phyloP scores from a whole-genome alignment of 345 rosid genomes.

The Melaleuca alternifolia region DNA sequence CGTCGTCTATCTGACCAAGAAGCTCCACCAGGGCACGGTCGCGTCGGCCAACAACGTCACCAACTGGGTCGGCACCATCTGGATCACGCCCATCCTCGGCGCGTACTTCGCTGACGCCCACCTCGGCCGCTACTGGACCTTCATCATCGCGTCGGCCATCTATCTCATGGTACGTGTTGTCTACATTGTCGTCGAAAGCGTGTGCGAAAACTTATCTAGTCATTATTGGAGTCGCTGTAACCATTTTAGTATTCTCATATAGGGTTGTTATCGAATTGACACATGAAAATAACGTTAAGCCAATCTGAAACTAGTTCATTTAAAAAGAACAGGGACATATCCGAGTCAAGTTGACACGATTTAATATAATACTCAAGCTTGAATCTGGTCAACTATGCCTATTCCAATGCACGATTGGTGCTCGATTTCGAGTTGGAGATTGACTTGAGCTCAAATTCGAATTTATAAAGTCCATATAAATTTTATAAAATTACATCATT shows the following conservation, averaged over 20 bases:
- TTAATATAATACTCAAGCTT: neutral
- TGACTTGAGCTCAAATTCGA: neutral
- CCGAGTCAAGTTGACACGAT: neutral
- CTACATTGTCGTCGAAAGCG: neutral
- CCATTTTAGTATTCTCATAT: neutral
- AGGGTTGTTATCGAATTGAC: neutral
- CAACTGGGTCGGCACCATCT: conserved; percentile 84
- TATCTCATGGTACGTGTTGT: conserved; percentile 39
- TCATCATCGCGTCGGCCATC: conserved; percentile 35
- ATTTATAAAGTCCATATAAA: neutral
- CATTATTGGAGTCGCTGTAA: neutral
- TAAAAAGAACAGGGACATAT: neutral
- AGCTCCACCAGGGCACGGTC: conserved; percentile 79
- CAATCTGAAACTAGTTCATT: neutral
- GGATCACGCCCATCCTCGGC: conserved; percentile 77
- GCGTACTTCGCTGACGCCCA: conserved; percentile 87
- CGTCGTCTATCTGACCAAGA: conserved; percentile 61
- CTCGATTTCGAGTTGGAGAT: neutral
- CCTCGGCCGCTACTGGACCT: conserved; percentile 84
- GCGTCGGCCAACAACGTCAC: conserved; percentile 82
- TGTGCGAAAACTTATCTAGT: neutral
- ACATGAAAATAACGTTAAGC: neutral
- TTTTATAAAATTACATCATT: neutral
- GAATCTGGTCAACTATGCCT: neutral
- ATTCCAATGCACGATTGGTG: neutral